Conservation (phyloP, 768 basidiomycete species). For the Lentinus brumalis region DNA sequence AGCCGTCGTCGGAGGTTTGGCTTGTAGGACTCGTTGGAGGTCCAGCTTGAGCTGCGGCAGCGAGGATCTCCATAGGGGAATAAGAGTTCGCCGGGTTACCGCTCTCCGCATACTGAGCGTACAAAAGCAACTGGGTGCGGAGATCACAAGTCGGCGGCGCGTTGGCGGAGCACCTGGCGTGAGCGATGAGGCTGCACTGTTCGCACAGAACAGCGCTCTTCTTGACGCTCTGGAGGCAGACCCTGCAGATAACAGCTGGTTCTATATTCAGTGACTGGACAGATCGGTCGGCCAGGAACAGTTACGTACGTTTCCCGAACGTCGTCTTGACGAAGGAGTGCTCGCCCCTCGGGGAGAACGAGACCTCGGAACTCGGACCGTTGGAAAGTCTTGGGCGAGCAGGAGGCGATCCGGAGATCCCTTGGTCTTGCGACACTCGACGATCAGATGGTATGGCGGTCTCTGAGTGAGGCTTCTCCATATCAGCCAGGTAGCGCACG, state of each 20-base stretch:
- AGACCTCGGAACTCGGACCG: conserved; percentile 37
- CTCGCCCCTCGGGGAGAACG: conserved; percentile 57
- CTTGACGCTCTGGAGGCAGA: conserved; percentile 80
- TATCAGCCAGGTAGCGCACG: conserved; percentile 50
- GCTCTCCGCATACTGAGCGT: conserved; percentile 77
- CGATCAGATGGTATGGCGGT: conserved; percentile 36
- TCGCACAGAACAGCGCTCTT: conserved; percentile 87
- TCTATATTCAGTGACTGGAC: conserved; percentile 6
- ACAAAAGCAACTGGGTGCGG: conserved; percentile 75
- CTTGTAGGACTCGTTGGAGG: conserved; percentile 46
- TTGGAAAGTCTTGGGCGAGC: conserved; percentile 25
- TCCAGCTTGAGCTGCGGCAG: conserved; percentile 32
- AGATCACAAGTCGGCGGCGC: conserved; percentile 83
- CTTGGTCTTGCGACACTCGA: conserved; percentile 44
- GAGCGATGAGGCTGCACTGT: conserved; percentile 87
- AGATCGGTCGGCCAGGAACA: background rate
- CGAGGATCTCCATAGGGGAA: conserved; percentile 50
- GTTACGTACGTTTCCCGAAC: conserved; percentile 82
- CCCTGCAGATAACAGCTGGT: conserved; percentile 82
- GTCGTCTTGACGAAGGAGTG: conserved; percentile 92
- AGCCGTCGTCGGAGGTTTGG: conserved; percentile 54
- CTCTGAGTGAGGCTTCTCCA: conserved; percentile 43
- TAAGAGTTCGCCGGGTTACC: conserved; percentile 56
- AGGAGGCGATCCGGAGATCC: conserved; percentile 33
- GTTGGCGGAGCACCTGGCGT: conserved; percentile 71